phyloP scores from a whole-genome alignment of 169 alveolate species.

The Neospora caninum region DNA sequence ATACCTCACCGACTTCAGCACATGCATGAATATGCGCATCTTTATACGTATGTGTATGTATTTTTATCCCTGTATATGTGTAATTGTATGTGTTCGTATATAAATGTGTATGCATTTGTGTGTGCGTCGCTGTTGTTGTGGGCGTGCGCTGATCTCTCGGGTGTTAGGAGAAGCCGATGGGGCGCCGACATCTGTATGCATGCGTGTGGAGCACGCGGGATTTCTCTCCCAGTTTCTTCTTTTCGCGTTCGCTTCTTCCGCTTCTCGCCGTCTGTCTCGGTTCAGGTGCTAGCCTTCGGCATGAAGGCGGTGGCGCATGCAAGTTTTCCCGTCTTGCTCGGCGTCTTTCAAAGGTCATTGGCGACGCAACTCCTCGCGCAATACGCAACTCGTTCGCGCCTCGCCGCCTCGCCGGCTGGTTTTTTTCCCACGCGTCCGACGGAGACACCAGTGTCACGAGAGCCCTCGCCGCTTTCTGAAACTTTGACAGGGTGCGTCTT shows the following conservation, averaged over 20 bases:
- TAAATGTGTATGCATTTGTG: too few species aligned
- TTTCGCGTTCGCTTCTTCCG: neutral
- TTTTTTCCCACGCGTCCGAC: neutral
- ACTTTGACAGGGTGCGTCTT: neutral
- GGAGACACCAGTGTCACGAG: neutral
- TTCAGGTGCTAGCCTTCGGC: conserved; percentile 15
- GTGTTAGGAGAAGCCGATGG: too few species aligned
- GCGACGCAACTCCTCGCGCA: neutral
- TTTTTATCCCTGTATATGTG: too few species aligned
- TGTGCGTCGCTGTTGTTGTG: too few species aligned
- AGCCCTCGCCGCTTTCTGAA: neutral
- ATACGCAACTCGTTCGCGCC: neutral
- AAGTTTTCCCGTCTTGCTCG: neutral
- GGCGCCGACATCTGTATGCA: too few species aligned
- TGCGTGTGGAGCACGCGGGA: too few species aligned
- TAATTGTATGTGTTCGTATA: too few species aligned
- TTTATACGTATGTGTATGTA: too few species aligned
- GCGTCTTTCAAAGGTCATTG: neutral
- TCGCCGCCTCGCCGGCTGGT: neutral
- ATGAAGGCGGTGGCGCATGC: neutral
- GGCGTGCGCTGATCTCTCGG: too few species aligned
- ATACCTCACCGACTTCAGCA: too few species aligned
- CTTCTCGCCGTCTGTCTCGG: neutral
- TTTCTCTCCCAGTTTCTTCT: too few species aligned
- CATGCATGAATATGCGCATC: too few species aligned